Evolutionary conservation across 139 green algal genomes (phyloP), one percentile per base, ranked within the genome.

Genomic region (Penium margaritaceum): DNA sequence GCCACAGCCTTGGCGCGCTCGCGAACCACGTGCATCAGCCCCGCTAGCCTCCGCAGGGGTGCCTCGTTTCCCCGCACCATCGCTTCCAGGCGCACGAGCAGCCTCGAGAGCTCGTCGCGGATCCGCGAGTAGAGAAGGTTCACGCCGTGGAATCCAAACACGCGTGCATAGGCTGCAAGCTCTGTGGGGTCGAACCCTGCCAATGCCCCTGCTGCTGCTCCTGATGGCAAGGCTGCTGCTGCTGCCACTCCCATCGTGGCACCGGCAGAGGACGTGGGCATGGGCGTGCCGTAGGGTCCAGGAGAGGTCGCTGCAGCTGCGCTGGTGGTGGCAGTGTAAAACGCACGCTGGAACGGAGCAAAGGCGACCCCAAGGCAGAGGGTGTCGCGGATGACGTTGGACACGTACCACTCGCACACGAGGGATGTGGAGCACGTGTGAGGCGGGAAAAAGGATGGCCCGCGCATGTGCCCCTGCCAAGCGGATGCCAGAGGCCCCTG

Each of bases 81-180:
- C 21, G 19, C 53, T 6, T 70, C 70, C 6, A 77, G 47, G 0
- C 70, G 70, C 4, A 7, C 76, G 2, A 77, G 36, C 55, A 77
- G 61, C 30, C 19, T n/a, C n/a, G 21, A 32, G 9, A 77, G 0
- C 24, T 41, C 27, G 27, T 74, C 66, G 19, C n/a, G 35, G 5
- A 62, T 4, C 36, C 51, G 24, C 27, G 5, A 5, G 5, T 24
- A 5, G 27, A 76, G 5, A 21, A 7, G 38, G 51, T 78, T 63
- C 1, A 62, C 71, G 0, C 63, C 71, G 27, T 78, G 77, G 33
- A 58, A 58, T 34, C 71, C 71, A 76, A 78, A 78, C 36, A 63
- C n/a, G 32, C 71, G 29, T 24, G 77, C 62, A 39, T 58, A 39
- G 27, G 71, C 32, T 0, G 75, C 63, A 27, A 78, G 37, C 38